Base-by-base conservation (phyloP, 495 filamentous ascomycete genomes). In the Talaromyces adpressus region DNA sequence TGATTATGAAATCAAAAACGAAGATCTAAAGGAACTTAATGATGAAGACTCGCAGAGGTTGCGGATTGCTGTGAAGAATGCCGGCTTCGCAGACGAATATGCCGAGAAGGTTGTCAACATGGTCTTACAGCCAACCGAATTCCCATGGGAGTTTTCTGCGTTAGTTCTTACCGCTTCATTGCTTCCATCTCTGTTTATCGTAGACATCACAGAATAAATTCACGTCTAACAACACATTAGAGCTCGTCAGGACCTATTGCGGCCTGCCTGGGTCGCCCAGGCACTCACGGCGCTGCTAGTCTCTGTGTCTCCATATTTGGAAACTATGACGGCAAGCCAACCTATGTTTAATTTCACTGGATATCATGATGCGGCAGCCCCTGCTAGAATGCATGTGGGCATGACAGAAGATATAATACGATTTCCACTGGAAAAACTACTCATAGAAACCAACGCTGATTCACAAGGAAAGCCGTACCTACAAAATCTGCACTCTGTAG, bases 281-380 rank as follows among this genome's bases (percentile, higher is more conserved):
- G 70, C 70, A 11, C 27, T 74, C 8, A 59, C 68, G 0, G 63
- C 68, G 0, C 62, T 74, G 12, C 62, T 74, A 39, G 60, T 71
- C 49, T 64, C 67, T 3, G 65, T 71, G 6, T 74, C 67, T 3
- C 72, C 72, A 4, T 61, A 63, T 36, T 49, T 74, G 27, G 63
- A 65, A 34, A 63, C 65, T 2, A 47, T 74, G 53, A 36, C 54
- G 9, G 62, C 69, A 54, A 60, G 63, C 25, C 39, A 59, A 34
- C 65, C 67, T 11, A 64, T 64, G 34, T 23, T 6, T 32, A 59
- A 59, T 32, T 64, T 59, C 54, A 18, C 20, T 12, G 22, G 9
- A 18, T 30, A 29, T 12, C 22, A 14, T 20, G 12, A 3, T 16
- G 3, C 36, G 23, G 32, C 41, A 22, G 4, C 8, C 20, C 11